Conservation (phyloP, 1,139 yeast species). For the Kodamaea sp. region DNA sequence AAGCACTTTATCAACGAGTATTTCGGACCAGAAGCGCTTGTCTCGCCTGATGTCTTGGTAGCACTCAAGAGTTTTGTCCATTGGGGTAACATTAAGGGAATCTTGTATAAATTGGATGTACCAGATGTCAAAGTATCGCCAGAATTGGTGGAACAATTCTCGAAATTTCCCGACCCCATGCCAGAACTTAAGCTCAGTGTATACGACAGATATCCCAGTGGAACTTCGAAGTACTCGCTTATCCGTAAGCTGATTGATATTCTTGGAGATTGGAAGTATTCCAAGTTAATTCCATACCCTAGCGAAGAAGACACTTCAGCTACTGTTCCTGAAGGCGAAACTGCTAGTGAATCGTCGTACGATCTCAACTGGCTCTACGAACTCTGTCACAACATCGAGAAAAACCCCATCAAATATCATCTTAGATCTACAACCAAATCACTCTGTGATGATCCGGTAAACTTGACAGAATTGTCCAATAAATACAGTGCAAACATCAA, state of each 20-base stretch:
- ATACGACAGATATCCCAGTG: conserved; percentile 53
- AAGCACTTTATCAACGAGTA: conserved; percentile 39
- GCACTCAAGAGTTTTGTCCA: conserved; percentile 57
- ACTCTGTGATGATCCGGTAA: conserved; percentile 38
- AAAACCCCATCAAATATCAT: conserved; percentile 52
- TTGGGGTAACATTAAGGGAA: conserved; percentile 57
- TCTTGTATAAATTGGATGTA: conserved; percentile 44
- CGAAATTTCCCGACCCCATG: conserved; percentile 44
- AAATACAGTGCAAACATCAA: conserved; percentile 21
- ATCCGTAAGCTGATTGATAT: conserved; percentile 43
- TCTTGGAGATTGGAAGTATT: conserved; percentile 29
- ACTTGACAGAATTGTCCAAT: conserved; percentile 37
- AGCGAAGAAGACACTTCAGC: not conserved
- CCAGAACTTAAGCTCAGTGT: conserved; percentile 43
- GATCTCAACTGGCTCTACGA: conserved; percentile 39
- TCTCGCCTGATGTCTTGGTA: conserved; percentile 44
- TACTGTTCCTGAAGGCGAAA: not conserved
- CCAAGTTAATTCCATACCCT: conserved; percentile 28
- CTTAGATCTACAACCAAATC: conserved; percentile 43
- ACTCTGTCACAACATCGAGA: conserved; percentile 49
- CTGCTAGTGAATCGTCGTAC: conserved; percentile 10
- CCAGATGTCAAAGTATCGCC: conserved; percentile 39
- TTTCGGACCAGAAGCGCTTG: conserved; percentile 44
- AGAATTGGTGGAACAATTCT: conserved; percentile 32
- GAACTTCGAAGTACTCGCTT: conserved; percentile 51